Evolutionary conservation across 2,329 filamentous ascomycete genomes (phyloP), one percentile per base, ranked within the genome.

Genomic region (Curvularia spicifera): DNA sequence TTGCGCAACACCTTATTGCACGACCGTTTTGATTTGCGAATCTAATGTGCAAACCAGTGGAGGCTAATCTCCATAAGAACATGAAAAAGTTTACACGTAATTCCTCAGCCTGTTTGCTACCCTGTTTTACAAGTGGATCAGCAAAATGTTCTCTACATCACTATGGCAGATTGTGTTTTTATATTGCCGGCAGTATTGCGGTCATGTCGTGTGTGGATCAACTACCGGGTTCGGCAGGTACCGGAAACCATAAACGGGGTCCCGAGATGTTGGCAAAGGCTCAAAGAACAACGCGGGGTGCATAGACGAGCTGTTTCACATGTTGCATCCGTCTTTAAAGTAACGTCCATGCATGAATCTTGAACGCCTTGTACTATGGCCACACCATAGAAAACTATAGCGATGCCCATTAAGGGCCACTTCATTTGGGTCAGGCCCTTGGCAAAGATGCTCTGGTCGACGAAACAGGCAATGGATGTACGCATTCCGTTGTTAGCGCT

Each of bases 111-210:
- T 44, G 29, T 29, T 26, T 20, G 29, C 37, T 29, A 18, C 33
- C 13, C 6, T 31, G 12, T 24, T 35, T 24, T 37, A 15, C 31
- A 28, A 10, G 18, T 54, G 37, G 44, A 28, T 44, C 13, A 26
- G 7, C 13, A 37, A 37, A 7, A 44, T 29, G 20, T 28, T 31
- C 22, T 45, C 35, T 20, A 52, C 39, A 33, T 45, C 5, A 26
- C 24, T 44, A 44, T 44, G 42, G 22, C 42, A 56, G 10, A 56
- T 40, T 49, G 40, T 10, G 37, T 5, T 44, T 58, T 58, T 31
- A 61, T 63, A 50, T 63, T 46, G 47, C 28, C 49, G 50, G 57
- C 37, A 44, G 47, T 28, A 54, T 18, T 35, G 37, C 57, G 51
- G 57, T 31, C 37, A 45, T 28, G 43, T 51, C 33, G 50, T 24